A percentile compares a stretch with the other conserved stretches of the same genome.
Evolutionary conservation across 2,329 filamentous ascomycete species (phyloP).

Genomic region (Monilinia fructicola): DNA sequence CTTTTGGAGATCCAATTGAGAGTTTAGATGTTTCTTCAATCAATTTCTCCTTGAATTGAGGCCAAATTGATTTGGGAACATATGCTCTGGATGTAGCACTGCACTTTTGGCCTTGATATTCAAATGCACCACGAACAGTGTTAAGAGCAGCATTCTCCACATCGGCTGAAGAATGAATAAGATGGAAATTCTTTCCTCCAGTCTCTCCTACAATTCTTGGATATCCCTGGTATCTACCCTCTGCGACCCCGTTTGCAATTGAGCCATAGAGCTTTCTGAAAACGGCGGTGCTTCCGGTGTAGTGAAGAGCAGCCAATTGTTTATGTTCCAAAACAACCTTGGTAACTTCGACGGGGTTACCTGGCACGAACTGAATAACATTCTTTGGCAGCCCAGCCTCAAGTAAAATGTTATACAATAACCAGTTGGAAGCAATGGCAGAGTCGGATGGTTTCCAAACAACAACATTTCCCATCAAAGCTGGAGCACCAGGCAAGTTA

Average conservation of each 20-base stretch:
- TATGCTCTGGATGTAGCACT: conserved; percentile 80
- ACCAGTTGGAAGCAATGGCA: conserved; percentile 83
- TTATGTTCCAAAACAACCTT: conserved; percentile 71
- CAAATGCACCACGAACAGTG: conserved; percentile 82
- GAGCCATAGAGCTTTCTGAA: conserved; percentile 87
- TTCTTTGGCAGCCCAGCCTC: conserved; percentile 86
- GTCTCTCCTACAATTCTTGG: conserved; percentile 88
- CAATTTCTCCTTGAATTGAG: conserved; percentile 66
- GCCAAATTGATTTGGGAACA: conserved; percentile 72
- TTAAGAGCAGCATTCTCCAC: conserved; percentile 76
- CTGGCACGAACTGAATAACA: conserved; percentile 91
- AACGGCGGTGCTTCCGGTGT: conserved; percentile 87
- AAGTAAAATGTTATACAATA: conserved; percentile 84
- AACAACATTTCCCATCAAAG: conserved; percentile 89
- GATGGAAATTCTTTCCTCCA: conserved; percentile 90
- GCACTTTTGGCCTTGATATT: conserved; percentile 91
- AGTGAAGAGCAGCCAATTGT: conserved; percentile 88
- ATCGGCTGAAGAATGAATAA: conserved; percentile 76
- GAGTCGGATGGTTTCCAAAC: conserved; percentile 92
- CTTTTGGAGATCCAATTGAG: conserved; percentile 65
- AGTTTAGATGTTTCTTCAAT: conserved; percentile 66
- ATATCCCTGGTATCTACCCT: conserved; percentile 80
- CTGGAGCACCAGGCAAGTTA: conserved; percentile 79
- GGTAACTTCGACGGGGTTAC: conserved; percentile 81
- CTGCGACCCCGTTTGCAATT: conserved; percentile 77